Evolutionary conservation across 306 rosid species (phyloP), one percentile per base, ranked within the genome.

Genomic region (Pueraria montana): DNA sequence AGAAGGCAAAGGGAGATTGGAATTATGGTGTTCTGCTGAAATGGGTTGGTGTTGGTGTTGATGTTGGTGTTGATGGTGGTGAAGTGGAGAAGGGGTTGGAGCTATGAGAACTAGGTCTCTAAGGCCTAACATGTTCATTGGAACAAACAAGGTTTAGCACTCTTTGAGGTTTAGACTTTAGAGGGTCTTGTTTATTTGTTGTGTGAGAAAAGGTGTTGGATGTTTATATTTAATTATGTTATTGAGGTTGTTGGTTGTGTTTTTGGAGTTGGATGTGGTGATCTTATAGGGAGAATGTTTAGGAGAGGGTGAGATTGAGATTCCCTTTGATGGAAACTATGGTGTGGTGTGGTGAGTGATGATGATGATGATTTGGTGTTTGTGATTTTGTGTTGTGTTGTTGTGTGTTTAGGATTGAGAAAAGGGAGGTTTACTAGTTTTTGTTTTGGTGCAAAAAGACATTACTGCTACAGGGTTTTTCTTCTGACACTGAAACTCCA

Each of bases 81-180:
- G 94, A 55, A 89, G 78, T 23, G 91, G 74, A 64, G 89, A 79
- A 72, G 89, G 75, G 11, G 82, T 86, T 32, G 94, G 95, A 40
- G 94, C 91, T 70, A 94, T 81, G 82, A 94, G 80, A 72, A 94
- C 85, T 1, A 94, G 87, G 87, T 94, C 98, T 86, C 98, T 83
- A 10, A 94, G 86, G 81, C 98, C 98, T 87, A 94, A 83, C 98
- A 92, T 92, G 79, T 8, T 87, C 85, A 74, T 52, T 13, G 62
- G 13, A 62, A 12, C 66, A 49, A 62, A 17, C 65, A 48, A 58
- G 56, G 42, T 13, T 38, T 24, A 24, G 45, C n/a, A 26, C 23
- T 65, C 24, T 63, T 30, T 66, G 9, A 18, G 63, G 52, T 32
- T 76, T 76, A 11, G 55, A 8, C 45, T 58, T 24, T 34, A 32